phyloP scores from a whole-genome alignment of 192 early-diverging fungal genomes.

The Helicostylum pulchrum region DNA sequence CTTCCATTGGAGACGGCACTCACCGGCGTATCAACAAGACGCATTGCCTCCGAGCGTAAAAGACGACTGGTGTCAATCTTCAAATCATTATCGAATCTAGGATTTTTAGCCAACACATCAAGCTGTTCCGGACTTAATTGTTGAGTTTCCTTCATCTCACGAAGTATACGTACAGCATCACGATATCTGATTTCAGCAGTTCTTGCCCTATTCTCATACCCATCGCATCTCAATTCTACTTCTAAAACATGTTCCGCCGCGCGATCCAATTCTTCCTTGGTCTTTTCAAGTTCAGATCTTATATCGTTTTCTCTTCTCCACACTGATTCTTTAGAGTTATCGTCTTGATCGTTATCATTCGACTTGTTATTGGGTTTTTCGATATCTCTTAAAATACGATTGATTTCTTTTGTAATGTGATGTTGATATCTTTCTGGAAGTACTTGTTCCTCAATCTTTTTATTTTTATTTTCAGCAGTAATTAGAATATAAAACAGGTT shows the following conservation, averaged over 20 bases:
- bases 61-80: slow-evolving; percentile 8
- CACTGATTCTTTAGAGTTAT: slow-evolving; percentile 18
- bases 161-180: slow-evolving; percentile 19
- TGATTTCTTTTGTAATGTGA: slow-evolving; percentile 78
- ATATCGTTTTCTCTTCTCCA: slow-evolving; percentile 43
- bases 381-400: slow-evolving; percentile 74
- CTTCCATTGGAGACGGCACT: not conserved
- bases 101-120: not conserved
- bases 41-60: not conserved
- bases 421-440: slow-evolving; percentile 69
- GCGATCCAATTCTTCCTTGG: slow-evolving; percentile 23
- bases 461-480: not conserved
- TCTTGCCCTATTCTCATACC: slow-evolving; percentile 19
- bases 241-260: slow-evolving; percentile 24
- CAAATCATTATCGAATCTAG: not conserved
- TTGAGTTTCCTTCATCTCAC: slow-evolving; percentile 16
- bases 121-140: not conserved
- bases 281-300: slow-evolving; percentile 32
- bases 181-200: slow-evolving; percentile 19
- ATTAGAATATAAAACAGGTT: not conserved
- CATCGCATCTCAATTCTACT: slow-evolving; percentile 27
- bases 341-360: slow-evolving; percentile 25
- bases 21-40: not conserved
- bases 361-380: slow-evolving; percentile 34
- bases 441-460: slow-evolving; percentile 81